Evolutionary conservation across 2,329 filamentous ascomycete genomes (phyloP), one percentile per base, ranked within the genome.

Genomic region (Trichoderma oligosporum): DNA sequence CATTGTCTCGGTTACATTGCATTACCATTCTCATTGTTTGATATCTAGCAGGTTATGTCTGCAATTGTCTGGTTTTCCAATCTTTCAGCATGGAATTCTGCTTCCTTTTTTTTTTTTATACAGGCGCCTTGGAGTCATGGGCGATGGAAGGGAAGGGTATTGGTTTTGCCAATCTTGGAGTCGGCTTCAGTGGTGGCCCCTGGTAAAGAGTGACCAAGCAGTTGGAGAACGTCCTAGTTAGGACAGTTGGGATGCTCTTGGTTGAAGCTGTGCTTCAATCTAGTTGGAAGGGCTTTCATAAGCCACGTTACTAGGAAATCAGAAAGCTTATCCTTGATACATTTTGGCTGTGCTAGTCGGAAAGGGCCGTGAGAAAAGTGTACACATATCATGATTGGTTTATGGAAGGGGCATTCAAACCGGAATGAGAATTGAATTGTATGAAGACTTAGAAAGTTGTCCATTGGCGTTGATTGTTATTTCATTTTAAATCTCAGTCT

Each of bases 81-180:
- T 71, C 68, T 71, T 67, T 65, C 63, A 68, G 68, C 69, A 72
- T 65, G 62, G 60, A 61, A 63, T 63, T 55, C 60, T 70, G 65
- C 65, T 69, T 63, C 67, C 69, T 65, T 65, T 67, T 20, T 68
- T 72, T 29, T 46, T 55, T 42, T 67, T 73, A 70, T 66, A 68
- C 71, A 61, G 73, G 73, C 73, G 73, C 71, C 22, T 73, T 64
- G 73, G 73, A 74, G 73, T 75, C 66, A 65, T 61, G 65, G 70
- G 70, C 65, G 68, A 67, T 69, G 67, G 67, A 66, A 66, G 22
- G 61, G 64, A 62, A 64, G 57, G 69, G 65, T 63, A 53, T 68
- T 67, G 71, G 68, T 71, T n/a, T 70, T 68, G 65, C 64, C 64
- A 62, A 64, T 53, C 67, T 65, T 67, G 70, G 70, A 71, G 71